Evolutionary conservation across 805 yeast genomes (phyloP).

Genomic region (Lachancea sp.): DNA sequence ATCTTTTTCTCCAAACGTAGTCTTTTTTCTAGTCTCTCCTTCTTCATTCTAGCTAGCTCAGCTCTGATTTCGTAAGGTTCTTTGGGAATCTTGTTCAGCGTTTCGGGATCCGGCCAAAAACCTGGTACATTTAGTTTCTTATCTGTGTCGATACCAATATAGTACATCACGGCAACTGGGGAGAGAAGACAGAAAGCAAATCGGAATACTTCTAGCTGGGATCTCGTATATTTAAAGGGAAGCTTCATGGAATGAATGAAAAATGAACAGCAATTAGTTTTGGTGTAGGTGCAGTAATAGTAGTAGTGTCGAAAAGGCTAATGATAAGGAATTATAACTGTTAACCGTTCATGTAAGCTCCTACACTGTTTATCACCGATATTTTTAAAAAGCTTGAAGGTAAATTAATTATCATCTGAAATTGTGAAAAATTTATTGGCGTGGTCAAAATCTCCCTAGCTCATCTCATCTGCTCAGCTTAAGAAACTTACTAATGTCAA

Average conservation of each 20-base stretch:
- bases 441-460: no score
- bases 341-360: no score
- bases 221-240: slow-evolving; percentile 37
- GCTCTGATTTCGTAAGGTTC: slow-evolving; percentile 89
- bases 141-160: slow-evolving; percentile 86
- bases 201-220: slow-evolving; percentile 49
- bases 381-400: background rate
- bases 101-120: slow-evolving; percentile 94
- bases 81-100: slow-evolving; percentile 85
- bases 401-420: background rate
- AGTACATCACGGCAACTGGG: slow-evolving; percentile 89
- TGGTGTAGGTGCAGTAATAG: no score
- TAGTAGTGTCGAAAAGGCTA: no score
- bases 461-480: background rate
- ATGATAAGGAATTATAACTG: no score
- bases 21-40: slow-evolving; percentile 69
- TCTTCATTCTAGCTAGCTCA: slow-evolving; percentile 80
- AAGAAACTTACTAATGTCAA: slow-evolving; percentile 5
- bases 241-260: no score
- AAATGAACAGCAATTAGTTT: no score
- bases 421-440: background rate
- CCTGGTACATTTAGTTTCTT: slow-evolving; percentile 85
- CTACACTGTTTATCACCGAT: no score
- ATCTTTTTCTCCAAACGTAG: slow-evolving; percentile 67
- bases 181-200: slow-evolving; percentile 79